phyloP scores from a whole-genome alignment of 192 early-diverging fungal species.

The Rhizoclosmatium globosum region DNA sequence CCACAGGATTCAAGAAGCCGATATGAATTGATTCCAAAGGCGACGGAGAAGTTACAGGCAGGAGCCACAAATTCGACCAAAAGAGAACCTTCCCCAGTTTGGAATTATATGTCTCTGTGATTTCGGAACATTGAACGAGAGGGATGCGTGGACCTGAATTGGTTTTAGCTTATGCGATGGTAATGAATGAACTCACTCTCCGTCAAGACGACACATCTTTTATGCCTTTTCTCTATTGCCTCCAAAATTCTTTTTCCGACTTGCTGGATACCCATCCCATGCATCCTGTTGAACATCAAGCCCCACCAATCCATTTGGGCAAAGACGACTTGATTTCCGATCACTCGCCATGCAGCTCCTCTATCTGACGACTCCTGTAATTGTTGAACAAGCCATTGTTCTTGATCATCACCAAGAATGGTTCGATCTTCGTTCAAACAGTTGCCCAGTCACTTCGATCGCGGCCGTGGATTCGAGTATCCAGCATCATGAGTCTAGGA shows the following conservation, averaged over 20 bases:
- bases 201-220: conserved; percentile 50
- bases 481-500: conserved; percentile 57
- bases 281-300: conserved; percentile 39
- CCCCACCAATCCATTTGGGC: conserved; percentile 36
- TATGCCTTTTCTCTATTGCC: conserved; percentile 34
- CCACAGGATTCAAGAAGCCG: conserved; percentile 23
- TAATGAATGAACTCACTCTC: conserved; percentile 35
- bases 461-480: conserved; percentile 51
- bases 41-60: conserved; percentile 29
- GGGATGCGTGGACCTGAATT: conserved; percentile 39
- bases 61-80: conserved; percentile 50
- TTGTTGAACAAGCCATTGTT: conserved; percentile 43
- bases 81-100: conserved; percentile 29
- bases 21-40: conserved; percentile 18
- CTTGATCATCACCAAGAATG: conserved; percentile 46
- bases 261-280: conserved; percentile 52
- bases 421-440: conserved; percentile 17
- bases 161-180: background rate
- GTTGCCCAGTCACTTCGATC: conserved; percentile 24
- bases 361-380: conserved; percentile 36
- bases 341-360: conserved; percentile 45
- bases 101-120: conserved; percentile 33
- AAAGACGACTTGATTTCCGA: conserved; percentile 56
- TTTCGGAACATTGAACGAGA: conserved; percentile 45
- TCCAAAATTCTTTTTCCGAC: conserved; percentile 40